Evolutionary conservation across 345 rosid genomes (phyloP).

Genomic region (Psidium friedrichsthalianum): DNA sequence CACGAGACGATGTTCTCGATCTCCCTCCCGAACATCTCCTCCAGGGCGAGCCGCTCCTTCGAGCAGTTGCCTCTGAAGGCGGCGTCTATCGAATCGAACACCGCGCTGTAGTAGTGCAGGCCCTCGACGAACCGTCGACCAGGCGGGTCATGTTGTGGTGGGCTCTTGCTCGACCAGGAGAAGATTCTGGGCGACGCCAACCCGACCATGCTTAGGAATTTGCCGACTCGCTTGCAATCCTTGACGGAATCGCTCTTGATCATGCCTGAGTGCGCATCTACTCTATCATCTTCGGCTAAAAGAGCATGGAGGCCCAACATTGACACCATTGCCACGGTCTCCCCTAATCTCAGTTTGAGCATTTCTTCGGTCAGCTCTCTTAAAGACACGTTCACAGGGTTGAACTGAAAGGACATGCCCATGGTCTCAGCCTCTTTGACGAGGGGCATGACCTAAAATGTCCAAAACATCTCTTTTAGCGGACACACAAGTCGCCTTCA

Average conservation of each 20-base stretch:
- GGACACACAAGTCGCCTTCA: slow-evolving; percentile 30
- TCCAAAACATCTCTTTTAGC: slow-evolving; percentile 7
- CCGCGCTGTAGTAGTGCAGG: slow-evolving; percentile 39
- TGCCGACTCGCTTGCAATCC: slow-evolving; percentile 20
- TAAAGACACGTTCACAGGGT: slow-evolving; percentile 15
- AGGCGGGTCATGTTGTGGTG: slow-evolving; percentile 25
- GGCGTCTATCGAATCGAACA: slow-evolving; percentile 32
- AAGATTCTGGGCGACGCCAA: slow-evolving; percentile 24
- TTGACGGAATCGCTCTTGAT: slow-evolving; percentile 7
- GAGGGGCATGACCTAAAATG: slow-evolving; percentile 19
- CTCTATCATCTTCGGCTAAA: slow-evolving; percentile 37
- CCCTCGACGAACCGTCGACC: slow-evolving; percentile 31
- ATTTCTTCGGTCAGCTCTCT: slow-evolving; percentile 22
- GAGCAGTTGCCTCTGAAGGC: neutral
- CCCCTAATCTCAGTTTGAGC: slow-evolving; percentile 25
- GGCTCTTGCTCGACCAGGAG: slow-evolving; percentile 36
- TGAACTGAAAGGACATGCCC: slow-evolving; percentile 31
- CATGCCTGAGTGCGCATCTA: slow-evolving; percentile 26
- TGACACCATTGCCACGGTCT: slow-evolving; percentile 32
- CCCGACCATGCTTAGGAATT: slow-evolving; percentile 16
- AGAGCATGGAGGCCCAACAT: slow-evolving; percentile 31
- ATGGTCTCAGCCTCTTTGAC: slow-evolving; percentile 31
- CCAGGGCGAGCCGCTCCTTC: slow-evolving; percentile 21
- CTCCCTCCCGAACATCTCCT: slow-evolving; percentile 45
- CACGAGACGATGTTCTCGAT: slow-evolving; percentile 37